Conservation (phyloP, 345 rosid genomes). For the Salix udensis region DNA sequence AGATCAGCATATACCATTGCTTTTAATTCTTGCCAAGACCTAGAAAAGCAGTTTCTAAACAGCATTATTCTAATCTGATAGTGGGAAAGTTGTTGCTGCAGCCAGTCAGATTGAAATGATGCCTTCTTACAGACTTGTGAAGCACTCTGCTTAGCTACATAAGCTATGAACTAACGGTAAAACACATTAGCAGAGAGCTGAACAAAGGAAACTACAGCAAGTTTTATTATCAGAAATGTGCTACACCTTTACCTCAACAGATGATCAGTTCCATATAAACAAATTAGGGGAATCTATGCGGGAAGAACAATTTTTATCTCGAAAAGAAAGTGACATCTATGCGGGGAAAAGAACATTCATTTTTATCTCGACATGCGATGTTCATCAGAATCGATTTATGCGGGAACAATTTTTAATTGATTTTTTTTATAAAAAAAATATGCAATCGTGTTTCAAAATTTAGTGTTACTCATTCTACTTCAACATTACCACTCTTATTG, state of each 20-base stretch:
- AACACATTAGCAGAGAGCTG: too few relatives aligned
- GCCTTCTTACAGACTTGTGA: neutral
- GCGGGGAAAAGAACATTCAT: neutral
- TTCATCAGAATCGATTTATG: neutral
- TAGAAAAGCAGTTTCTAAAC: neutral
- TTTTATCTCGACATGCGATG: neutral
- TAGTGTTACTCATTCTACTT: too few relatives aligned
- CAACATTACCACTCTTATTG: too few relatives aligned
- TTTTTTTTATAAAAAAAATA: too few relatives aligned
- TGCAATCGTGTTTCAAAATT: too few relatives aligned
- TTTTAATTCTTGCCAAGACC: conserved; percentile 22
- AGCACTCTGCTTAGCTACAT: neutral
- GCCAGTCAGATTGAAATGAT: neutral
- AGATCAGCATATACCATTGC: conserved; percentile 17
- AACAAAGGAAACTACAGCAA: too few relatives aligned
- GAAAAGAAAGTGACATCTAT: neutral
- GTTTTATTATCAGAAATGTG: too few relatives aligned
- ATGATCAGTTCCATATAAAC: neutral
- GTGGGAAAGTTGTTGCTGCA: neutral
- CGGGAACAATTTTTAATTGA: too few relatives aligned
- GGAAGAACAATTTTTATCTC: neutral
- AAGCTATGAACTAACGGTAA: neutral
- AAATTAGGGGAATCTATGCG: neutral
- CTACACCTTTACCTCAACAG: neutral
- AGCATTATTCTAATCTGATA: neutral